Conservation (phyloP, 2,329 filamentous ascomycete species). For the Penicillium sclerotiorum region DNA sequence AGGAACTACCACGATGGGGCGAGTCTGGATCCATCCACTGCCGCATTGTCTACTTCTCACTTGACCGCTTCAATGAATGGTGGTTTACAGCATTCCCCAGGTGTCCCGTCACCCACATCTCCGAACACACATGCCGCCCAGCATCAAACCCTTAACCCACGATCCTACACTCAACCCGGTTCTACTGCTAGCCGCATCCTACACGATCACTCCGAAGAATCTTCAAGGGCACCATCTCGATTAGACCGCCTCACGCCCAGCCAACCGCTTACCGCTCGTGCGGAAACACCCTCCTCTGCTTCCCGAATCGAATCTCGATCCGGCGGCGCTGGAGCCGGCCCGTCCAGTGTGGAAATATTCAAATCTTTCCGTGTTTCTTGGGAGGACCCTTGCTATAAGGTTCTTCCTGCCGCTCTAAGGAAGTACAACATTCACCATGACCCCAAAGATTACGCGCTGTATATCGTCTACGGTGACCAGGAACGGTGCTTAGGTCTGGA, state of each 20-base stretch:
- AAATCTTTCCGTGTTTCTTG: slow-evolving; percentile 98
- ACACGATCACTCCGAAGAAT: slow-evolving; percentile 46
- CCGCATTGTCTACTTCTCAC: slow-evolving; percentile 70
- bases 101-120: slow-evolving; percentile 50
- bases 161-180: slow-evolving; percentile 44
- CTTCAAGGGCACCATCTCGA: slow-evolving; percentile 30
- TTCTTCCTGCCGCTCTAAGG: slow-evolving; percentile 89
- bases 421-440: slow-evolving; percentile 99
- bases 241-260: slow-evolving; percentile 37
- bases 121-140: slow-evolving; percentile 43
- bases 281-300: slow-evolving; percentile 33
- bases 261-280: slow-evolving; percentile 33
- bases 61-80: slow-evolving; percentile 69
- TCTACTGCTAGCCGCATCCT: slow-evolving; percentile 29
- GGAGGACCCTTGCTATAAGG: slow-evolving; percentile 97
- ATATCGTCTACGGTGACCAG: slow-evolving; percentile 98
- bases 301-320: slow-evolving; percentile 33
- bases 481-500: slow-evolving; percentile 90
- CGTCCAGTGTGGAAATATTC: slow-evolving; percentile 82
- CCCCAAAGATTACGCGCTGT: slow-evolving; percentile 95
- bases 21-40: slow-evolving; percentile 68
- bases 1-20: slow-evolving; percentile 55
- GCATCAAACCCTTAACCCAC: slow-evolving; percentile 46
- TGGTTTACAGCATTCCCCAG: slow-evolving; percentile 56
- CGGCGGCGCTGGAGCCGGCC: slow-evolving; percentile 23